Base-by-base conservation (phyloP, 192 early-diverging fungal species). In the Endogone sp. region DNA sequence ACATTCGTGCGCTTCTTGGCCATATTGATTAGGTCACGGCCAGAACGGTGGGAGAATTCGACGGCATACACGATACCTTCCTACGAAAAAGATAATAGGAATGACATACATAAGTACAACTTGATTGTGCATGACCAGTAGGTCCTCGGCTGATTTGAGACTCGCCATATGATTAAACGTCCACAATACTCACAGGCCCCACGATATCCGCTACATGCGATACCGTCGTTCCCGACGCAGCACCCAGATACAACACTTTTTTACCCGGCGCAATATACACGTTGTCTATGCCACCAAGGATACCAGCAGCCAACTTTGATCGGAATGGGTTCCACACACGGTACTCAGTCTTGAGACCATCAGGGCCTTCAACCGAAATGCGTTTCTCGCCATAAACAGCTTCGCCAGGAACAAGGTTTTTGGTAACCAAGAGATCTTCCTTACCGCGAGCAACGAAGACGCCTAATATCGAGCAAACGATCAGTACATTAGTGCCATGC, bases 1-100 rank as follows among this genome's bases (percentile, higher is more conserved):
- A 98, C 93, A 81, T 98, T 99, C 75, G 95, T 98, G 70, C 96
- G 93, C 90, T 99, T 99, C 91, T 99, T 99, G 79, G 97, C 97
- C 90, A 98, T 93, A 87, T 97, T 98, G 85, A 99, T 98, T 70
- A 99, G 85, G 72, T 99, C 97, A 82, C 97, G 95, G 55, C 97
- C 97, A 24, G 95, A 91, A 67, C 97, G 90, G 89, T 98, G 96
- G 68, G 98, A 98, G 85, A 99, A 99, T 76, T 99, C 97, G 71
- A 99, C 97, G 49, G 94, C 97, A 81, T 98, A 99, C 61, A 99
- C 97, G 56, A 94, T 87, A 76, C 97, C 97, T 73, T 93, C 90
- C 82, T 86, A 37, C 29, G 28, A 63, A n/a, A n/a, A n/a, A n/a
- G 31, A 16, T 26, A 67, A 73, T 65, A 65, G 16, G 4, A 55